Percentiles rank a stretch among this genome's conserved stretches.
phyloP scores from a whole-genome alignment of 106 monocot species.

The Dioscorea dumetorum region DNA sequence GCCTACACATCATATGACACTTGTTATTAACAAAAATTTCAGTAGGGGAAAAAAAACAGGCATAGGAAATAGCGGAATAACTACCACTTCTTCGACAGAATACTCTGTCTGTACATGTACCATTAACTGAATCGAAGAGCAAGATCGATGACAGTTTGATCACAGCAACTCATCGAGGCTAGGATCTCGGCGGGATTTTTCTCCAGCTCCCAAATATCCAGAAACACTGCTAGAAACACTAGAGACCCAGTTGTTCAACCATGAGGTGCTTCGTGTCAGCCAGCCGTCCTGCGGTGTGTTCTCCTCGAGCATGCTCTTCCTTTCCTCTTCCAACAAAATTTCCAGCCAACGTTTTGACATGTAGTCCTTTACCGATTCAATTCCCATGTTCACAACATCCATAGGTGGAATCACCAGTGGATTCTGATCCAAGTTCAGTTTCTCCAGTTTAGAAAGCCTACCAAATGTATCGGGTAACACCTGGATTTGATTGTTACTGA shows the following conservation, averaged over 20 bases:
- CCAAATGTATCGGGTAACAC: constrained; percentile 76
- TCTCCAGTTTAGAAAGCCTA: constrained; percentile 45
- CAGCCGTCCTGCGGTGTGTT: constrained; percentile 21
- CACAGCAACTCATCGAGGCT: constrained; percentile 57
- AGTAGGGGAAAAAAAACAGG: too few species aligned
- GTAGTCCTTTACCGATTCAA: constrained; percentile 61
- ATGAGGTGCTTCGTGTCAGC: constrained; percentile 49
- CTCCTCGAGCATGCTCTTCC: constrained; percentile 23
- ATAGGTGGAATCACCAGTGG: constrained; percentile 57
- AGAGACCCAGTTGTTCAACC: constrained; percentile 35
- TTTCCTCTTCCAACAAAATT: constrained; percentile 46
- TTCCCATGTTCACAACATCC: constrained; percentile 52
- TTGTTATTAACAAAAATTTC: too few species aligned
- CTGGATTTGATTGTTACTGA: constrained; percentile 94
- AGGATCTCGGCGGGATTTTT: constrained; percentile 43
- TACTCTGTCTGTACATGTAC: background rate
- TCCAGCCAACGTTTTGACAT: constrained; percentile 47
- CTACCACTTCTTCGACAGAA: too few species aligned
- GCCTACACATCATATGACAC: too few species aligned
- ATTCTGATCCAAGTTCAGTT: constrained; percentile 72
- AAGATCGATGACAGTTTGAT: background rate
- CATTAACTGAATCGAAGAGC: background rate
- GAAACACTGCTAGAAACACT: constrained; percentile 45
- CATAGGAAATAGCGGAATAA: too few species aligned
- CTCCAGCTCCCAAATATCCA: constrained; percentile 35